phyloP scores from a whole-genome alignment of 2,329 filamentous ascomycete species.

The Chrysosphaeria jannelii region DNA sequence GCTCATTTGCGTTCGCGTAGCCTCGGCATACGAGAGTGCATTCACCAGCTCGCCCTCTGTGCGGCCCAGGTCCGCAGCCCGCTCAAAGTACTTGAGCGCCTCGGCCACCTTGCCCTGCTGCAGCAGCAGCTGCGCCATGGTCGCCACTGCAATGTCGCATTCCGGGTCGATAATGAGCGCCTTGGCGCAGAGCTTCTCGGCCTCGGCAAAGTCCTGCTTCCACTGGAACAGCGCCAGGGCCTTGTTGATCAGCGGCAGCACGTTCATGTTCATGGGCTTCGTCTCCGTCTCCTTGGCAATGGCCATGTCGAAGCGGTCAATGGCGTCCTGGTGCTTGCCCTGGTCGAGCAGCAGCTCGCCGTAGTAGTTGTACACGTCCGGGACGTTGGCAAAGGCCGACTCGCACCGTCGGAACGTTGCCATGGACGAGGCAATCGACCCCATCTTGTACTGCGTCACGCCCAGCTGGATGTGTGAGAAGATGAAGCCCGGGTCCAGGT shows the following conservation, averaged over 20 bases:
- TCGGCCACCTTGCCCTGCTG: slow-evolving; percentile 95
- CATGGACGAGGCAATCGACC: slow-evolving; percentile 90
- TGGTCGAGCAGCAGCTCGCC: slow-evolving; percentile 91
- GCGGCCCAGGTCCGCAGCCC: slow-evolving; percentile 72
- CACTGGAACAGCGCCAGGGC: slow-evolving; percentile 89
- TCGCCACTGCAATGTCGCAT: slow-evolving; percentile 94
- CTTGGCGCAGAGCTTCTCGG: slow-evolving; percentile 90
- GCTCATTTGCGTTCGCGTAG: slow-evolving; percentile 82
- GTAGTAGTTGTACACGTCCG: slow-evolving; percentile 99
- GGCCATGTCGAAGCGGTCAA: slow-evolving; percentile 95
- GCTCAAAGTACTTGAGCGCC: slow-evolving; percentile 88
- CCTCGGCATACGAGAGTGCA: slow-evolving; percentile 86
- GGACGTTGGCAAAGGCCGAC: slow-evolving; percentile 92
- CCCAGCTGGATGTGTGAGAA: slow-evolving; percentile 98
- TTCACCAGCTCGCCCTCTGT: slow-evolving; percentile 93
- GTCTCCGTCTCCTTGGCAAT: slow-evolving; percentile 93
- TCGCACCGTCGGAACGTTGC: slow-evolving; percentile 90
- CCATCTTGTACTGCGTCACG: slow-evolving; percentile 99
- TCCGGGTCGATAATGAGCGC: slow-evolving; percentile 94
- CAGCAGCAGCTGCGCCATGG: slow-evolving; percentile 88
- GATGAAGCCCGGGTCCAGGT: slow-evolving; percentile 85
- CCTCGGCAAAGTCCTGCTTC: slow-evolving; percentile 87
- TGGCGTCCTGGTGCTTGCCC: slow-evolving; percentile 78
- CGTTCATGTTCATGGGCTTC: slow-evolving; percentile 89
- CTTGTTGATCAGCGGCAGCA: slow-evolving; percentile 94